A percentile compares a stretch with the other conserved stretches of the same genome.
These are phyloP conservation scores for Nematodospora valgi DNA, from an alignment of 805 yeast genomes.

Conservation along the genomic window DNA sequence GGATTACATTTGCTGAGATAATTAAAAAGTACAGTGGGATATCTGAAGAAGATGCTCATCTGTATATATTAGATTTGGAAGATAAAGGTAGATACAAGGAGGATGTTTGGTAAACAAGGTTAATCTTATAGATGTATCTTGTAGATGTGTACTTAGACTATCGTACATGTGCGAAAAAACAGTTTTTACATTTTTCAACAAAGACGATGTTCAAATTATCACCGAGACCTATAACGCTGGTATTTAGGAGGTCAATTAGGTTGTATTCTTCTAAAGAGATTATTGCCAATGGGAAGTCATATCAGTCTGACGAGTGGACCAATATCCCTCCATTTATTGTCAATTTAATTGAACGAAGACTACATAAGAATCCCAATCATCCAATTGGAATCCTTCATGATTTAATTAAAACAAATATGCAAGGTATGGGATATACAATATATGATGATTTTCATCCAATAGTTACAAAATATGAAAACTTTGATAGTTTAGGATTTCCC, in stretches of 20 bases:
- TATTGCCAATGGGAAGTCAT: constrained; percentile 46
- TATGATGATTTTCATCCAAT: constrained; percentile 80
- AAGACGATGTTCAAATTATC: constrained; percentile 4
- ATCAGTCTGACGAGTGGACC: constrained; percentile 73
- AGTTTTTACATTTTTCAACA: constrained; percentile 3
- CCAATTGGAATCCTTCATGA: constrained; percentile 85
- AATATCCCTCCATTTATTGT: constrained; percentile 77
- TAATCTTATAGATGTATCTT: background rate
- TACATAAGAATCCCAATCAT: constrained; percentile 73
- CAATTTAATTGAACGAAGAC: constrained; percentile 62
- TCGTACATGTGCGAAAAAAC: no score
- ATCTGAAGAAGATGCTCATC: constrained; percentile 44
- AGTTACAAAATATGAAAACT: constrained; percentile 79
- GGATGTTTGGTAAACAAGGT: constrained; percentile 78
- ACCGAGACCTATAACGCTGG: constrained; percentile 1
- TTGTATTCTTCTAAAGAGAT: constrained; percentile 4
- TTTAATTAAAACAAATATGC: constrained; percentile 66
- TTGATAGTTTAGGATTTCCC: constrained; percentile 91
- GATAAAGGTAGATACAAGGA: constrained; percentile 66
- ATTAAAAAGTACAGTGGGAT: constrained; percentile 44
- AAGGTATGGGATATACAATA: constrained; percentile 66
- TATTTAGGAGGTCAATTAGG: background rate
- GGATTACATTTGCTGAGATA: constrained; percentile 71
- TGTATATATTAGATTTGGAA: constrained; percentile 59
- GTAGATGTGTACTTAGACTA: constrained; percentile 1